Percentiles rank a stretch among this genome's conserved stretches.
phyloP scores from a whole-genome alignment of 352 stramenopile species.

The Pythium myriotylum region DNA sequence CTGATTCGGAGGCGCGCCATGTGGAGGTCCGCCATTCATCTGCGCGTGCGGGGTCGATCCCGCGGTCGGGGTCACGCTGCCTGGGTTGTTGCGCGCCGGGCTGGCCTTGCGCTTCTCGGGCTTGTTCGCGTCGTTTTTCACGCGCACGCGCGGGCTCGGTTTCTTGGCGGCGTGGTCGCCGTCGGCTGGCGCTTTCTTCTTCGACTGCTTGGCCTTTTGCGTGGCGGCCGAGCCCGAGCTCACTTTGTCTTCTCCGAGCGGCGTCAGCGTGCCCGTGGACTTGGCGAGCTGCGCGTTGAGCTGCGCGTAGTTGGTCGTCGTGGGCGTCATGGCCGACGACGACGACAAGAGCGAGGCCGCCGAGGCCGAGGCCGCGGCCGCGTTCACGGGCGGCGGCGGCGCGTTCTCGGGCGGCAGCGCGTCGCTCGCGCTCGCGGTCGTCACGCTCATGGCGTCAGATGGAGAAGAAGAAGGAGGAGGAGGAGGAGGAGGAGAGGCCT shows the following conservation, averaged over 20 bases:
- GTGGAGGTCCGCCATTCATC: not conserved
- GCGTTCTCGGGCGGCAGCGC: not conserved
- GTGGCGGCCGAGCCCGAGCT: slow-evolving; percentile 11
- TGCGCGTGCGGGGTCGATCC: not conserved
- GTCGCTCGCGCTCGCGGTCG: slow-evolving; percentile 1
- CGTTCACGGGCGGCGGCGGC: slow-evolving; percentile 10
- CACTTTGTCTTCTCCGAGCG: slow-evolving; percentile 31
- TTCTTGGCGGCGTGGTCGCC: slow-evolving; percentile 34
- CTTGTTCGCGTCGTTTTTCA: slow-evolving; percentile 24
- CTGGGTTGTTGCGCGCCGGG: slow-evolving; percentile 13
- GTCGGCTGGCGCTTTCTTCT: slow-evolving; percentile 26
- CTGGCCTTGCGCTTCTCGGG: slow-evolving; percentile 30
- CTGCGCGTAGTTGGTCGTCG: slow-evolving; percentile 22
- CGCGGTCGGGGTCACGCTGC: not conserved
- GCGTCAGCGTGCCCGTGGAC: slow-evolving; percentile 26
- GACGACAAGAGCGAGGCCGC: slow-evolving; percentile 10
- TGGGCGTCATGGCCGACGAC: slow-evolving; percentile 27
- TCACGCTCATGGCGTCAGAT: slow-evolving; percentile 5
- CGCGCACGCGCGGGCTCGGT: slow-evolving; percentile 33
- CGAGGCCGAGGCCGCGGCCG: slow-evolving; percentile 10
- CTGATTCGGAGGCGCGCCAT: slow-evolving; percentile 1
- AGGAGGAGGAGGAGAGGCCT: not conserved
- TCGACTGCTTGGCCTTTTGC: slow-evolving; percentile 32
- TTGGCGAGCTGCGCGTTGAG: slow-evolving; percentile 20
- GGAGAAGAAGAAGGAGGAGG: not conserved